phyloP scores from a whole-genome alignment of 352 stramenopile genomes.

The Pythium guiyangense region DNA sequence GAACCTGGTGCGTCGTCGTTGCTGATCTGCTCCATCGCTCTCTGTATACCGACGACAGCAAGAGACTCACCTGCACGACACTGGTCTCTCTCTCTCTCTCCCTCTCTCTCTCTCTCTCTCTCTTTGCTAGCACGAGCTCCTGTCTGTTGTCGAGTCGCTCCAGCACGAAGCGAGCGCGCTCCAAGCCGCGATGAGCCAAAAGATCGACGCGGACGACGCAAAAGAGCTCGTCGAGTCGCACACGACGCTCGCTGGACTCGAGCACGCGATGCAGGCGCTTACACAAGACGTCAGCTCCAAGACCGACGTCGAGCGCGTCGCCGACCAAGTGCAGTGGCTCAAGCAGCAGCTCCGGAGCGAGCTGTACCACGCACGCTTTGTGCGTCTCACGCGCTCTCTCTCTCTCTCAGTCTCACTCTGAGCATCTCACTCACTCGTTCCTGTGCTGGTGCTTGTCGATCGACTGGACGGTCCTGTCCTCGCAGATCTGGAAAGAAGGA shows the following conservation, averaged over 20 bases:
- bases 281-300: conserved; percentile 26
- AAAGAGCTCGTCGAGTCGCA: conserved; percentile 26
- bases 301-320: conserved; percentile 20
- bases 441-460: neutral
- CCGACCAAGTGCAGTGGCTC: conserved; percentile 36
- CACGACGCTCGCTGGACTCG: conserved; percentile 19
- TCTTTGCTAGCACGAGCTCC: conserved; percentile 40
- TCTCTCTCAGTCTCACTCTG: neutral
- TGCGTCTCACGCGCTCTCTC: conserved; percentile 19
- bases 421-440: too few relatives aligned
- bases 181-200: conserved; percentile 22
- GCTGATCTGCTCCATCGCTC: neutral
- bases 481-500: conserved; percentile 79
- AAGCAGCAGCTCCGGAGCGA: conserved; percentile 59
- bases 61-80: too few relatives aligned
- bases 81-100: too few relatives aligned
- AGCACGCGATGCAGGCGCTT: conserved; percentile 18
- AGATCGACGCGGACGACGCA: conserved; percentile 30
- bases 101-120: too few relatives aligned
- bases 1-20: conserved; percentile 32
- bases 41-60: too few relatives aligned
- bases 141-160: conserved; percentile 41
- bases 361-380: conserved; percentile 69
- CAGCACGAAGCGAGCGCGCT: conserved; percentile 29
- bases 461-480: too few relatives aligned